phyloP scores from a whole-genome alignment of 1,139 yeast genomes.

The Nakaseomyces bracarensis region DNA sequence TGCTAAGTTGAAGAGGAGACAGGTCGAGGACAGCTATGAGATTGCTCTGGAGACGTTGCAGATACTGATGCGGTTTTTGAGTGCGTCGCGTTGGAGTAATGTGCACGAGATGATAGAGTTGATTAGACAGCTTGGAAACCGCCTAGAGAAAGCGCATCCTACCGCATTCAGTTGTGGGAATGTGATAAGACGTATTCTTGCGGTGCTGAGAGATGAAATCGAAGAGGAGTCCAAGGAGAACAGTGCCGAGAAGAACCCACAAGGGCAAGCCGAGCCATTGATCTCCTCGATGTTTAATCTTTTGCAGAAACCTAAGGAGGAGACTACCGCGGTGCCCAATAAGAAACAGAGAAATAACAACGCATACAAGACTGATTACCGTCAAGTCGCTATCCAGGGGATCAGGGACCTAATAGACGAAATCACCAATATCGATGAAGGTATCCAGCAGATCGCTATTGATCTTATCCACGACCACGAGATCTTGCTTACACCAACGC shows the following conservation, averaged over 20 bases:
- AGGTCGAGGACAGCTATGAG: constrained; percentile 43
- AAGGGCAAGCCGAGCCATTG: constrained; percentile 46
- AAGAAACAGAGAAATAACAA: constrained; percentile 27
- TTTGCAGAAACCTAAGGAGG: constrained; percentile 45
- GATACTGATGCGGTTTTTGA: constrained; percentile 75
- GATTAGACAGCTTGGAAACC: constrained; percentile 56
- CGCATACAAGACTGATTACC: constrained; percentile 45
- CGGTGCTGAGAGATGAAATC: constrained; percentile 79
- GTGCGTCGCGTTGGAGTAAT: constrained; percentile 81
- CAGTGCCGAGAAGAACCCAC: constrained; percentile 23
- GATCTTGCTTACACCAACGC: constrained; percentile 84
- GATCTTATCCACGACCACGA: constrained; percentile 95
- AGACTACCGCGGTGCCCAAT: constrained; percentile 19
- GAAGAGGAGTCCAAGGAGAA: constrained; percentile 40
- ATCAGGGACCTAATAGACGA: constrained; percentile 91
- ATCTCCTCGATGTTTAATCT: constrained; percentile 85
- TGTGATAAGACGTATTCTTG: constrained; percentile 80
- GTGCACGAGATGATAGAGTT: constrained; percentile 63
- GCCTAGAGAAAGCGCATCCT: constrained; percentile 58
- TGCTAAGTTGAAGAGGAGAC: constrained; percentile 32
- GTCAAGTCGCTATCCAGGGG: constrained; percentile 88
- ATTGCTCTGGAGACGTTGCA: constrained; percentile 87
- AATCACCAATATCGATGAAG: constrained; percentile 80
- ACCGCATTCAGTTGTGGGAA: constrained; percentile 84
- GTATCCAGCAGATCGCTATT: constrained; percentile 79